These are phyloP conservation scores for Euryodendron excelsum DNA, from an alignment of 148 eudicot species.

Conservation along the genomic window DNA sequence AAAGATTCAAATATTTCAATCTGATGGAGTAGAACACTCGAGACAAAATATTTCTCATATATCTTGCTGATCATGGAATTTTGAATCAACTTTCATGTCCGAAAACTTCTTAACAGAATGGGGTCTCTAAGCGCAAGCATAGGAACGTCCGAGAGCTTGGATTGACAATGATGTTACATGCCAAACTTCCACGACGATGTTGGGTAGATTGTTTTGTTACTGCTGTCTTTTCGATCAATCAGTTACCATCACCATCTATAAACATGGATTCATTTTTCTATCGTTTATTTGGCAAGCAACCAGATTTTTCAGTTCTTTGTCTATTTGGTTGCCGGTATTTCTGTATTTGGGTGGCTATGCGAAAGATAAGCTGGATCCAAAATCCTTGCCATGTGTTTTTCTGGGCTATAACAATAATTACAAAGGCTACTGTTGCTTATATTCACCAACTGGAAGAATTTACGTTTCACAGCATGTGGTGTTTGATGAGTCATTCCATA, in stretches of 20 bases:
- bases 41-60: not conserved
- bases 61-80: not conserved
- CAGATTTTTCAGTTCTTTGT: not conserved
- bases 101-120: not conserved
- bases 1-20: not conserved
- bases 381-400: constrained; percentile 1
- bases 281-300: not conserved
- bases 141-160: constrained; percentile 5
- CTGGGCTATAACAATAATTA: not conserved
- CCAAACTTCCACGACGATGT: not conserved
- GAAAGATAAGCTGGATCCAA: not conserved
- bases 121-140: constrained; percentile 7
- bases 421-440: not conserved
- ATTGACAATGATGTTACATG: constrained; percentile 8
- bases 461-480: constrained; percentile 7
- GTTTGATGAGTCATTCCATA: constrained; percentile 3
- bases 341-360: not conserved
- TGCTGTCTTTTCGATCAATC: not conserved
- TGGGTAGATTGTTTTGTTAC: constrained; percentile 7
- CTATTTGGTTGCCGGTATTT: not conserved
- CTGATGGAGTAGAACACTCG: constrained; percentile 1
- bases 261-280: not conserved
- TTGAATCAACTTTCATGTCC: not conserved
- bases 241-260: not conserved
- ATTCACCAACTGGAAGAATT: not conserved